Evolutionary conservation across 2,329 filamentous ascomycete species (phyloP), one percentile per base, ranked within the genome.

Genomic region (Grosmannia serpens): DNA sequence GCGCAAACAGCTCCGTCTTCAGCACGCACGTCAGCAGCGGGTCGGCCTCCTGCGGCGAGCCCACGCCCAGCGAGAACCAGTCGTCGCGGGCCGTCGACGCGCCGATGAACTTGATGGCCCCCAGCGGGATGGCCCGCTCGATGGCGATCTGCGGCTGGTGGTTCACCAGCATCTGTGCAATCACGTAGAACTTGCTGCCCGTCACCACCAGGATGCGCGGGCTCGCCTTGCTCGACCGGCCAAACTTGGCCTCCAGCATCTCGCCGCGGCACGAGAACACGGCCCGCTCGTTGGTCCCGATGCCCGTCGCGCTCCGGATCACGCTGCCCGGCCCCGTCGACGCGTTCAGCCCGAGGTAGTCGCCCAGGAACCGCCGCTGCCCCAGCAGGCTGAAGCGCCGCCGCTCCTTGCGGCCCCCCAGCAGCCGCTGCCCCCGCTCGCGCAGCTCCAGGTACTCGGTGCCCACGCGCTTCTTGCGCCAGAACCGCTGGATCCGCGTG

Each of bases 1-100:
- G 91, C 0, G 92, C 95, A 69, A 97, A 95, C 72, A 99, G 86
- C 68, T 99, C 94, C 0, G 94, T 99, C 77, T 99, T 99, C 72
- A 99, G 85, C 24, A 96, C 76, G 68, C 94, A 99, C 73, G 86
- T 95, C 67, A 99, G 73, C 26, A 99, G 78, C n/a, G 94, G 91
- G 71, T 99, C 94, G 0, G 94, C 80, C 70, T 97, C 92, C 68
- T 95, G 90, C 10, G 86, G 86, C 35, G 91, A 91, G n/a, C 89
- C 90, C 51, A 95, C 81, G 3, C 91, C 89, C 41, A 99, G 77
- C 1, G 92, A 90, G 71, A 99, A 96, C 94, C 94, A 99, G 72
- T 99, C 94, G 66, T 99, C 94, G 63, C 89, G 89, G 61, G 88
- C 75, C 20, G 82, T 89, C 2, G 92, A 96, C 6, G 83, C 77